Conservation (phyloP, 1,139 yeast species). For the Saccharomyces hybrid region DNA sequence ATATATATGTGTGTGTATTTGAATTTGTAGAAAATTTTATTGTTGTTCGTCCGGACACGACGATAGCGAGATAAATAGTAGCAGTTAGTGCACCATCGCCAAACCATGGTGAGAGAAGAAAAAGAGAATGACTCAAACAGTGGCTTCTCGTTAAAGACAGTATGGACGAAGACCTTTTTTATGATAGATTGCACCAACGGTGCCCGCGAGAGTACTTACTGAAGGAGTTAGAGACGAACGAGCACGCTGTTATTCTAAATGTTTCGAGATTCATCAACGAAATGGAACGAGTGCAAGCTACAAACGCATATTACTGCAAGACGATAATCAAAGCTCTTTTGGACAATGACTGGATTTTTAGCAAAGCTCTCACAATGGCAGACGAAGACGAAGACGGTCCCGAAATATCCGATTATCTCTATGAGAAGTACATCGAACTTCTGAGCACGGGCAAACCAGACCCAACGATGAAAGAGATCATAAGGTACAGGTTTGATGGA, state of each 20-base stretch:
- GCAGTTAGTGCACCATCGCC: background rate
- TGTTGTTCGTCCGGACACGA: background rate
- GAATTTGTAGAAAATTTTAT: background rate
- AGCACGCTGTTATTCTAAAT: slow-evolving; percentile 1
- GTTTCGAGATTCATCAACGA: slow-evolving; percentile 9
- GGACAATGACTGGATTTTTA: slow-evolving; percentile 8
- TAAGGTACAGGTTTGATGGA: slow-evolving; percentile 39
- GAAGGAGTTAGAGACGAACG: slow-evolving; percentile 5
- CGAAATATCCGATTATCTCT: slow-evolving; percentile 39
- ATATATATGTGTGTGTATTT: background rate
- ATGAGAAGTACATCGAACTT: slow-evolving; percentile 43
- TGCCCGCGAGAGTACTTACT: slow-evolving; percentile 7
- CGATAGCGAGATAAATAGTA: background rate
- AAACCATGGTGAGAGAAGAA: background rate
- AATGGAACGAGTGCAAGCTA: slow-evolving; percentile 9
- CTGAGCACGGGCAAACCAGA: slow-evolving; percentile 36
- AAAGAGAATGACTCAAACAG: background rate
- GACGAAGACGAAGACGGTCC: slow-evolving; percentile 3
- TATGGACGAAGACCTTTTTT: slow-evolving; percentile 4
- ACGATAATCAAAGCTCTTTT: slow-evolving; percentile 40
- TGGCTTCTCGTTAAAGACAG: background rate
- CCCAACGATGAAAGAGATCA: slow-evolving; percentile 43
- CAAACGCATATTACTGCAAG: slow-evolving; percentile 47
- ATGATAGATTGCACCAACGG: slow-evolving; percentile 14
- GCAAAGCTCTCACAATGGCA: slow-evolving; percentile 16